Evolutionary conservation across 2,329 filamentous ascomycete genomes (phyloP).

Genomic region (Samsoniella hepiali): DNA sequence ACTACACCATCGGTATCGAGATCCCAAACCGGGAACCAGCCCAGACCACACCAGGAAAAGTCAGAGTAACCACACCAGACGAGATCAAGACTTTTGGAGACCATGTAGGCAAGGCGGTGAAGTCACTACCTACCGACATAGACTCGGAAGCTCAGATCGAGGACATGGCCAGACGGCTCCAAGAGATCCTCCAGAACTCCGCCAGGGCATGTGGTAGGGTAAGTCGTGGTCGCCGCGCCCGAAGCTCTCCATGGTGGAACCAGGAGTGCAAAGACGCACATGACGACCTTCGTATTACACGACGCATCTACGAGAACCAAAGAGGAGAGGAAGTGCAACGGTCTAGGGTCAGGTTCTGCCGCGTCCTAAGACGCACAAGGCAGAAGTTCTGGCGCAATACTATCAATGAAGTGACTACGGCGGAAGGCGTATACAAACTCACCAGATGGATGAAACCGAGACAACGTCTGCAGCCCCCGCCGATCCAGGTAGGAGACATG

Average conservation of each 20-base stretch:
- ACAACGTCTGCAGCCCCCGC: slow-evolving; percentile 2
- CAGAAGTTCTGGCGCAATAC: background rate
- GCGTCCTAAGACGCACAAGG: background rate
- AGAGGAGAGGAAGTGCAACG: slow-evolving; percentile 6
- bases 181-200: background rate
- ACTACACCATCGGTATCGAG: background rate
- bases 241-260: background rate
- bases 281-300: background rate
- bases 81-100: background rate
- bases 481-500: slow-evolving; percentile 7
- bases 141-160: background rate
- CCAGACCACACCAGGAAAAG: background rate
- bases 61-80: background rate
- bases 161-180: too few relatives aligned
- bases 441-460: slow-evolving; percentile 12
- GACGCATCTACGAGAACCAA: slow-evolving; percentile 10
- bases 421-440: slow-evolving; percentile 9
- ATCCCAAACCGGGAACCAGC: background rate
- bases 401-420: background rate
- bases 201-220: background rate
- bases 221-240: background rate
- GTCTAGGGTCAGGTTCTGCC: background rate
- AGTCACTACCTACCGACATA: background rate
- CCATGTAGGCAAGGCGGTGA: background rate
- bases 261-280: slow-evolving; percentile 1